A percentile compares a stretch with the other conserved stretches of the same genome.
Evolutionary conservation across 2,329 filamentous ascomycete genomes (phyloP).

Genomic region (Pezicula carpinea): DNA sequence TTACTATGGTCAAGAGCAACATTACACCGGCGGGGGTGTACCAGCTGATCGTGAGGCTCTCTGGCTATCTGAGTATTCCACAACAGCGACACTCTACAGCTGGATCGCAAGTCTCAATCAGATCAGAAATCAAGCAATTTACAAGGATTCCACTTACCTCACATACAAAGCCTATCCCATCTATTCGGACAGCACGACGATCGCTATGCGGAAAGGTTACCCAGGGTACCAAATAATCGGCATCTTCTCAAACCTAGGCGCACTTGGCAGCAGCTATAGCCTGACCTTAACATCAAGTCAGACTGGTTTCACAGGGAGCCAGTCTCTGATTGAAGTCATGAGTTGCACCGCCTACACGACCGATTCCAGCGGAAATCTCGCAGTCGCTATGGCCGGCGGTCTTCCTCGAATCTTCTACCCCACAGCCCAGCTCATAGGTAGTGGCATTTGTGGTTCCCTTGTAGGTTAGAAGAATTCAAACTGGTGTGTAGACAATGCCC

Average conservation of each 20-base stretch:
- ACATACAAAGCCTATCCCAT: constrained; percentile 22
- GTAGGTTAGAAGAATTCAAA: constrained; percentile 7
- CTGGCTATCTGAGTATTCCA: constrained; percentile 38
- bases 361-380: constrained; percentile 37
- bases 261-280: constrained; percentile 26
- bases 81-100: constrained; percentile 33
- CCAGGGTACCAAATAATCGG: constrained; percentile 21
- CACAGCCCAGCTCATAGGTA: constrained; percentile 28
- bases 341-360: constrained; percentile 39
- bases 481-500: not conserved
- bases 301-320: constrained; percentile 33
- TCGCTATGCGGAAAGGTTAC: constrained; percentile 25
- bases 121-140: constrained; percentile 23
- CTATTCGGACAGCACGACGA: constrained; percentile 21
- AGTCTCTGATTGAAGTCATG: constrained; percentile 36
- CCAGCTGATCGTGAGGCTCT: constrained; percentile 40
- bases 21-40: constrained; percentile 34
- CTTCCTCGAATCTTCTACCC: constrained; percentile 39
- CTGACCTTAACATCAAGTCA: constrained; percentile 31
- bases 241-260: constrained; percentile 37
- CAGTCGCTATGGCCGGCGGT: constrained; percentile 37
- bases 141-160: constrained; percentile 16
- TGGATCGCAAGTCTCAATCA: constrained; percentile 28
- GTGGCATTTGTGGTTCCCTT: constrained; percentile 28
- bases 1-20: constrained; percentile 51